A percentile compares a stretch with the other conserved stretches of the same genome.
These are phyloP conservation scores for Wickerhamomyces ciferrii DNA, from an alignment of 805 yeast species.

Conservation along the genomic window DNA sequence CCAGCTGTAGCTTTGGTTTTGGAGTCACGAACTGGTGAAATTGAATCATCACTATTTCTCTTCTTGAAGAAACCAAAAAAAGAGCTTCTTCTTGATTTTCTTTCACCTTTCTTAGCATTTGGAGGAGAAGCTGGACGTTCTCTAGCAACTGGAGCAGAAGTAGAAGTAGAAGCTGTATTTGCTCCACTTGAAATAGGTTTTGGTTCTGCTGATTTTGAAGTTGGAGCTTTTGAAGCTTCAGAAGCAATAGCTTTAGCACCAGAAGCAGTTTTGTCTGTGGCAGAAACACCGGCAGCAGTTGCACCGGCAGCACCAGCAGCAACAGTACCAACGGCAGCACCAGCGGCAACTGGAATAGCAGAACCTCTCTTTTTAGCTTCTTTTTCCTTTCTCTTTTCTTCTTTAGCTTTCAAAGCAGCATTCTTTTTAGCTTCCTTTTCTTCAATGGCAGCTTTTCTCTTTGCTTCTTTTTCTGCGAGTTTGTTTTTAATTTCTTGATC, in stretches of 20 bases:
- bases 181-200: neutral
- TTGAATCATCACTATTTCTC: neutral
- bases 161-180: constrained; percentile 7
- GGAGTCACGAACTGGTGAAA: neutral
- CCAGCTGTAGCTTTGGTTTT: neutral
- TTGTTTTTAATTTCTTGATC: neutral
- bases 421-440: constrained; percentile 10
- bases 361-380: neutral
- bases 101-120: neutral
- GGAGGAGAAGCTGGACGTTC: neutral
- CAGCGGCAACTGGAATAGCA: constrained; percentile 11
- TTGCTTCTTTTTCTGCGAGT: constrained; percentile 5
- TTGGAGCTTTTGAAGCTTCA: constrained; percentile 3
- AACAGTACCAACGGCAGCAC: constrained; percentile 8
- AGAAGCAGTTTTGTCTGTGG: neutral
- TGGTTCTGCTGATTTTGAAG: constrained; percentile 4
- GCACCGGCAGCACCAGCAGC: constrained; percentile 5
- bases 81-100: neutral
- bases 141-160: constrained; percentile 7
- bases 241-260: neutral
- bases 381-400: constrained; percentile 4
- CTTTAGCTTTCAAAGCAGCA: constrained; percentile 7
- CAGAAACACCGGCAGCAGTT: neutral
- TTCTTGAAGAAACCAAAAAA: neutral
- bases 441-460: constrained; percentile 11